phyloP scores from a whole-genome alignment of 2,329 filamentous ascomycete genomes.

The Fusarium fracticaudum region DNA sequence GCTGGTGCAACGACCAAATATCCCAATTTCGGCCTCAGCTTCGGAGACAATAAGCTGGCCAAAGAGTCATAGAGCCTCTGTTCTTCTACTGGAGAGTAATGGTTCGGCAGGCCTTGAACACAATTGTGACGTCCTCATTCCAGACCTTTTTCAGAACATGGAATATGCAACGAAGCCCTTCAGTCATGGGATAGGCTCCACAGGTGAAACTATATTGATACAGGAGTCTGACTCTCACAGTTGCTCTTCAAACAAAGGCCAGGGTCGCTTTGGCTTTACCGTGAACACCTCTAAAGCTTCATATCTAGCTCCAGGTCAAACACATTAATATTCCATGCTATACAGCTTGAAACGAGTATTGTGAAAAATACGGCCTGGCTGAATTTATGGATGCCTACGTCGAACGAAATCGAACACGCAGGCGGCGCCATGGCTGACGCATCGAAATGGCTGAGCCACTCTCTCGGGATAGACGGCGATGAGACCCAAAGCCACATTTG shows the following conservation, averaged over 20 bases:
- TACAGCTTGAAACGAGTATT: slow-evolving; percentile 3
- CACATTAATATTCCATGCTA: background rate
- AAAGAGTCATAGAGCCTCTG: background rate
- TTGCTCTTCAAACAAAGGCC: background rate
- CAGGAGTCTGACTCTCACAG: background rate
- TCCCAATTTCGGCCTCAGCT: background rate
- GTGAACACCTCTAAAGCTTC: background rate
- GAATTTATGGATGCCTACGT: background rate
- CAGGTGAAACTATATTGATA: slow-evolving; percentile 27
- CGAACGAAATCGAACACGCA: slow-evolving; percentile 23
- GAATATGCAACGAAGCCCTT: background rate
- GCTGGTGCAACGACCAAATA: background rate
- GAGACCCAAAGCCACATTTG: background rate
- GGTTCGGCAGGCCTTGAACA: background rate
- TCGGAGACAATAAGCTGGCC: background rate
- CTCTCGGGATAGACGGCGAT: background rate
- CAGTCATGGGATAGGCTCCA: background rate
- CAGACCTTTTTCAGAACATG: slow-evolving; percentile 21
- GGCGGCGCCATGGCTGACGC: slow-evolving; percentile 41
- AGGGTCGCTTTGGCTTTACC: slow-evolving; percentile 3
- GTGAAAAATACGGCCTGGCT: slow-evolving; percentile 7
- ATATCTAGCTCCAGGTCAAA: slow-evolving; percentile 6
- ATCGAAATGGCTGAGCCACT: slow-evolving; percentile 40
- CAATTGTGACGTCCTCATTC: background rate
- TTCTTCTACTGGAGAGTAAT: background rate